phyloP scores from a whole-genome alignment of 176 grass and related monocot genomes.

The Avena atlantica region DNA sequence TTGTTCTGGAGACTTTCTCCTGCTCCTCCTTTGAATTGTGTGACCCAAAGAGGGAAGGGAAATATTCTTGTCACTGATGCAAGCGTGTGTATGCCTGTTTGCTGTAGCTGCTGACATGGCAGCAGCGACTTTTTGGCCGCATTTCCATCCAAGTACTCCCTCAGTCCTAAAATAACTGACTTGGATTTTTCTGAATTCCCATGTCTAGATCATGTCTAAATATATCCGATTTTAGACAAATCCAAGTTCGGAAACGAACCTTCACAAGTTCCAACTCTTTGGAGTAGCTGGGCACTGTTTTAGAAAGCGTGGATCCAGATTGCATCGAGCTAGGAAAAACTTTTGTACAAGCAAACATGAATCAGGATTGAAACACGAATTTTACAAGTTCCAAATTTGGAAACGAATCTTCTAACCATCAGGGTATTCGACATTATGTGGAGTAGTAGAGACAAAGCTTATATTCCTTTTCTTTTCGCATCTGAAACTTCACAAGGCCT shows the following conservation, averaged over 20 bases:
- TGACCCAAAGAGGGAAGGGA: conserved; percentile 1
- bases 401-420: too few relatives aligned
- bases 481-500: neutral
- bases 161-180: too few relatives aligned
- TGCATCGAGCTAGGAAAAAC: neutral
- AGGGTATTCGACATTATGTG: too few relatives aligned
- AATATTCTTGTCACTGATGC: conserved; percentile 22
- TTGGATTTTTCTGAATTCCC: too few relatives aligned
- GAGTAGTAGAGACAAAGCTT: neutral
- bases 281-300: neutral
- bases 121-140: neutral
- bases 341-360: neutral
- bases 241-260: too few relatives aligned
- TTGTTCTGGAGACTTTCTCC: neutral
- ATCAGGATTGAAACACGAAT: neutral
- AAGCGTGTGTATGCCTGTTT: neutral
- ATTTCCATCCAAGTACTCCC: too few relatives aligned
- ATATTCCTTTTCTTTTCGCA: neutral
- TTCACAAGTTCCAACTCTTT: conserved; percentile 7
- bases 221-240: too few relatives aligned
- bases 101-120: neutral
- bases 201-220: too few relatives aligned
- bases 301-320: neutral
- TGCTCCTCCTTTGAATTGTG: conserved; percentile 21
- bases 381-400: too few relatives aligned